phyloP scores from a whole-genome alignment of 2,329 filamentous ascomycete genomes.

The Diaporthe ampelina region DNA sequence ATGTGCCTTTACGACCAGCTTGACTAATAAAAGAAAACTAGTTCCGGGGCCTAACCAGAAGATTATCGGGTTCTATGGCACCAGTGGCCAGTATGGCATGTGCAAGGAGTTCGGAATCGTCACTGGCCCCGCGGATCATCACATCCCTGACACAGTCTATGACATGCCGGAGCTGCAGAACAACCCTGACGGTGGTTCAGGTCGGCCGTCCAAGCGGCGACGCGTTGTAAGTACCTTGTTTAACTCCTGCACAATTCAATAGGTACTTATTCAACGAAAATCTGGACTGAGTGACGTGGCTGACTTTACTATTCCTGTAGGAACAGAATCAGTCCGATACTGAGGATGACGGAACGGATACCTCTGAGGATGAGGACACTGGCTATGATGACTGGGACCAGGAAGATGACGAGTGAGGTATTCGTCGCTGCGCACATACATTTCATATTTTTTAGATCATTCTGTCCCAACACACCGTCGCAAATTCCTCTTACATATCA shows the following conservation, averaged over 20 bases:
- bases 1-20: background rate
- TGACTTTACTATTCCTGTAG: background rate
- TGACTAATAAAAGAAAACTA: background rate
- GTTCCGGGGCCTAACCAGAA: conserved; percentile 48
- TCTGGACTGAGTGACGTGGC: background rate
- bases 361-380: conserved; percentile 16
- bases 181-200: conserved; percentile 35
- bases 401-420: conserved; percentile 10
- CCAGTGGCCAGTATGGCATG: conserved; percentile 47
- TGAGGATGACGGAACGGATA: background rate
- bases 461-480: too few relatives aligned
- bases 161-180: conserved; percentile 59
- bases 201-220: conserved; percentile 10
- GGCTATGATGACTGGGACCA: background rate
- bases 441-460: too few relatives aligned
- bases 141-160: conserved; percentile 57
- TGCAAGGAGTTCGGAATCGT: conserved; percentile 62
- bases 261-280: background rate
- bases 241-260: background rate
- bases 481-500: too few relatives aligned
- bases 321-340: conserved; percentile 13
- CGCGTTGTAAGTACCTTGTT: conserved; percentile 6
- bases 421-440: too few relatives aligned
- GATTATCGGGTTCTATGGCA: conserved; percentile 62
- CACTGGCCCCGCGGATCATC: conserved; percentile 55